These are phyloP conservation scores for Brassica incana DNA, from an alignment of 345 rosid genomes.

Conservation along the genomic window DNA sequence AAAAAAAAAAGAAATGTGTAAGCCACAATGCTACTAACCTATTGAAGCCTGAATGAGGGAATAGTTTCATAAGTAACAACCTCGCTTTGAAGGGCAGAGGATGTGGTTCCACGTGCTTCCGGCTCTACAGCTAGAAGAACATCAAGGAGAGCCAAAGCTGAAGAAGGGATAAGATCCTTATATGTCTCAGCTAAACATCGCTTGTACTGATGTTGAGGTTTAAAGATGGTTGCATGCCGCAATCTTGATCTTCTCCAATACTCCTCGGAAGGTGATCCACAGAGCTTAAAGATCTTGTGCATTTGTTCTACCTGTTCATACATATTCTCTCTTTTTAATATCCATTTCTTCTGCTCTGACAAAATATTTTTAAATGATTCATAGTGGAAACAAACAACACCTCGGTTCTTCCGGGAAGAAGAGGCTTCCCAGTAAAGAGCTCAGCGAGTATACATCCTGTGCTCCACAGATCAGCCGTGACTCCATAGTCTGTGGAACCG, in stretches of 20 bases:
- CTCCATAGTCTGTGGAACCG: conserved; percentile 44
- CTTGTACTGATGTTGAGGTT: conserved; percentile 65
- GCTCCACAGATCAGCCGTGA: conserved; percentile 45
- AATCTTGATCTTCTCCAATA: conserved; percentile 66
- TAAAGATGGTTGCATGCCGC: conserved; percentile 68
- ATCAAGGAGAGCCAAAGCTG: conserved; percentile 56
- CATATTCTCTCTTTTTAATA: not conserved
- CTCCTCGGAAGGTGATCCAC: conserved; percentile 75
- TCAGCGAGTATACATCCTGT: conserved; percentile 46
- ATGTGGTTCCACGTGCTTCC: conserved; percentile 56
- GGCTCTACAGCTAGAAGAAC: conserved; percentile 67
- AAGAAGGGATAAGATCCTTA: conserved; percentile 57
- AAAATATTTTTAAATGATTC: not conserved
- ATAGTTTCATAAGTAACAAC: conserved; percentile 29
- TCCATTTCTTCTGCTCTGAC: not conserved
- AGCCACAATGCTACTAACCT: not conserved
- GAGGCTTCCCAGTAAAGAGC: conserved; percentile 41
- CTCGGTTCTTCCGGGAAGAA: conserved; percentile 45
- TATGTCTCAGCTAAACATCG: conserved; percentile 52
- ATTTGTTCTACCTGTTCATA: conserved; percentile 60
- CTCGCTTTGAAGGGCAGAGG: conserved; percentile 64
- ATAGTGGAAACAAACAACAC: conserved; percentile 9
- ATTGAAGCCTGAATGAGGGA: not conserved
- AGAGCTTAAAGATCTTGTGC: conserved; percentile 72
- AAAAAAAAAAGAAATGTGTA: not conserved